Base-by-base conservation (phyloP, 2,329 filamentous ascomycete genomes). In the Hortaea sp. region DNA sequence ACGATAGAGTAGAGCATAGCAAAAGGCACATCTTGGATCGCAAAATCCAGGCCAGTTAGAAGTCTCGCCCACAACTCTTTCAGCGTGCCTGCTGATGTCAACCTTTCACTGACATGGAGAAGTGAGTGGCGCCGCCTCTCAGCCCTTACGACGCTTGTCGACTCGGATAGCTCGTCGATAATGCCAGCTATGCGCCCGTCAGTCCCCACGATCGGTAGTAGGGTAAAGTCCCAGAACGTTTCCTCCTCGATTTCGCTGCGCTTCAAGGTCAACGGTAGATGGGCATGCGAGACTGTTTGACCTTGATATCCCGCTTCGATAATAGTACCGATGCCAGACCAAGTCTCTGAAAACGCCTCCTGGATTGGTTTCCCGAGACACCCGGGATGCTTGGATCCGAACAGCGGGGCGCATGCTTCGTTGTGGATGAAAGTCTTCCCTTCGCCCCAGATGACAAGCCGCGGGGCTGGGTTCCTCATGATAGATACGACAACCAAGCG, bases 381-480 rank as follows among this genome's bases (percentile, higher is more conserved):
- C 5, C 35, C 38, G 1, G 59, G 57, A 42, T 62, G 58, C 44
- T 56, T 57, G 1, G 45, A 41, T 9, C 50, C 57, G 20, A 57
- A 56, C 5, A 62, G 27, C 7, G 53, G 54, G 6, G 57, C 51
- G 31, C 54, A 58, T 5, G 56, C 52, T 39, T 60, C 59, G 47
- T 62, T 62, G 49, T 62, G 60, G 10, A 62, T 49, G 30, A 60
- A 54, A 0, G 50, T 55, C 39, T 63, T 58, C 2, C 63, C 55
- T 5, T 61, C 49, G 6, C 67, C 66, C 63, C 56, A 62, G 5
- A 63, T 44, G 4, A 64, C 29, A 27, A 61, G 43, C 4, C 60
- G 53, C 6, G 61, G 60, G 27, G 59, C 48, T 2, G 61, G 59
- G 41, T 63, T 60, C n/a, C 48, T 47, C 55, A 57, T 61, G 11